Percentiles rank a stretch among this genome's conserved stretches.
These are phyloP conservation scores for Podila horticola DNA, from an alignment of 192 early-diverging fungal genomes.

Conservation along the genomic window DNA sequence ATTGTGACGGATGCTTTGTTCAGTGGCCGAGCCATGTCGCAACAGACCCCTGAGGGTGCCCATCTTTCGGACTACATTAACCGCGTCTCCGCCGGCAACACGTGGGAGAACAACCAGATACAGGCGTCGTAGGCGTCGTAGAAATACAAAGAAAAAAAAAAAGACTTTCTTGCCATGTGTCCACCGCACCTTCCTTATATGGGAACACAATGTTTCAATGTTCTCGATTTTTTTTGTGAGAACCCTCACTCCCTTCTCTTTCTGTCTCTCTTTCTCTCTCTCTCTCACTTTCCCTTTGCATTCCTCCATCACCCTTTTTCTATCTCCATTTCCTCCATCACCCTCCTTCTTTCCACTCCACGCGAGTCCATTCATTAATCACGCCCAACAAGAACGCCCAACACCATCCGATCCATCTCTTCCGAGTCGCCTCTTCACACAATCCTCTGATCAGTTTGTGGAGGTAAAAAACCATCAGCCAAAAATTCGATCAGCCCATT, in stretches of 20 bases:
- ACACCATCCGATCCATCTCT: no score
- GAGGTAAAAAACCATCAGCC: no score
- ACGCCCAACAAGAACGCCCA: no score
- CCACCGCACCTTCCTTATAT: not conserved
- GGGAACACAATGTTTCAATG: not conserved
- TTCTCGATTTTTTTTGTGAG: not conserved
- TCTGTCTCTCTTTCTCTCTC: no score
- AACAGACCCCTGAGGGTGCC: constrained; percentile 38
- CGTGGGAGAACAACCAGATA: constrained; percentile 9
- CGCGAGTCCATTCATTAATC: no score
- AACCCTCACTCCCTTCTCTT: not conserved
- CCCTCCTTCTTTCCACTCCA: no score
- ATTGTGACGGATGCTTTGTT: constrained; percentile 57
- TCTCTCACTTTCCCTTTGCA: no score
- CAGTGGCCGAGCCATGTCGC: constrained; percentile 51
- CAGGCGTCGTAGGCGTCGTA: not conserved
- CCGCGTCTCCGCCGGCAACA: constrained; percentile 37
- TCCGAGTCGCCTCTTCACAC: no score
- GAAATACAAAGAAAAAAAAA: not conserved
- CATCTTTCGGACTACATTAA: constrained; percentile 43
- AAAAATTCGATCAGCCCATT: no score
- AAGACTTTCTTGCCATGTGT: not conserved
- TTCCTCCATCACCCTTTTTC: no score
- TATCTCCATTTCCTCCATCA: no score
- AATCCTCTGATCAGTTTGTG: no score